These are phyloP conservation scores for Apiosordaria backusii DNA, from an alignment of 495 filamentous ascomycete genomes.

Conservation along the genomic window DNA sequence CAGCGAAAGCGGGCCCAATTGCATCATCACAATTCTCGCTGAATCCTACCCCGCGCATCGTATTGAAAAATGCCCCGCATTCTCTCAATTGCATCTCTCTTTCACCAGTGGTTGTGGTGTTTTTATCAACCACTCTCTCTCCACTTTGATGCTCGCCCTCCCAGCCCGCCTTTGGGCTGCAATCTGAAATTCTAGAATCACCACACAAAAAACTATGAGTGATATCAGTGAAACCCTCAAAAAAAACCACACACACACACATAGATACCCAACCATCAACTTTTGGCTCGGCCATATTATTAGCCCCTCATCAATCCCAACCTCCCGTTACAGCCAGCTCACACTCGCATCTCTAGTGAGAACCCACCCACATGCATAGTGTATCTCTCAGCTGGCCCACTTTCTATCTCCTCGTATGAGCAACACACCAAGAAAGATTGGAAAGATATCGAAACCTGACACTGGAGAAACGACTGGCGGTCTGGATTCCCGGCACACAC, in stretches of 20 bases:
- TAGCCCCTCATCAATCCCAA: neutral
- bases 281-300: neutral
- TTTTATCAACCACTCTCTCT: neutral
- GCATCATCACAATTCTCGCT: conserved; percentile 3
- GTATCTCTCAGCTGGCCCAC: neutral
- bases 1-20: neutral
- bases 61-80: neutral
- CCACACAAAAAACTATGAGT: neutral
- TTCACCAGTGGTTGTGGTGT: neutral
- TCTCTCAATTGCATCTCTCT: neutral
- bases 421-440: too few relatives aligned
- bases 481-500: neutral
- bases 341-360: neutral
- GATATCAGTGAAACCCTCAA: neutral
- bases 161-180: neutral
- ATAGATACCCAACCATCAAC: neutral
- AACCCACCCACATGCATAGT: neutral
- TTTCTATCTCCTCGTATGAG: too few relatives aligned
- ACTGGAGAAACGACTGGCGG: too few relatives aligned
- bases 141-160: neutral
- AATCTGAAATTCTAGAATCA: neutral
- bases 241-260: neutral
- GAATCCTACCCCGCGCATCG: neutral
- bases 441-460: neutral
- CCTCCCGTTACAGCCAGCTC: neutral